phyloP scores from a whole-genome alignment of 371 early-diverging fungal species.

The Mucor ambiguus region DNA sequence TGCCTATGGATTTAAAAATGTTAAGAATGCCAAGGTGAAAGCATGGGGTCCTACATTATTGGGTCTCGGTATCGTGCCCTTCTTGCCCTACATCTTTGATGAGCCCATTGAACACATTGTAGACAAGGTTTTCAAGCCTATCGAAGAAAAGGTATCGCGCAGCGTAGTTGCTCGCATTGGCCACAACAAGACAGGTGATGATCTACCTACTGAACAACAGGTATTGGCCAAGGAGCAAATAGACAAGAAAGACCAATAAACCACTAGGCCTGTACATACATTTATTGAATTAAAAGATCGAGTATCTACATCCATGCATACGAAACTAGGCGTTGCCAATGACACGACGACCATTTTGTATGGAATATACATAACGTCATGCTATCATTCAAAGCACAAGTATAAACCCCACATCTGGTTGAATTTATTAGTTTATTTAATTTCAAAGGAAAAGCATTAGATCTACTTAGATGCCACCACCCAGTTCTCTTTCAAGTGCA shows the following conservation, averaged over 20 bases:
- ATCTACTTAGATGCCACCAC: constrained; percentile 44
- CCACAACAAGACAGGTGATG: constrained; percentile 33
- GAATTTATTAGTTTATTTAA: not conserved
- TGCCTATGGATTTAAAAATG: constrained; percentile 58
- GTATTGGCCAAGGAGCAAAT: constrained; percentile 8
- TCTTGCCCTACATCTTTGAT: constrained; percentile 75
- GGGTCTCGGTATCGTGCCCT: constrained; percentile 72
- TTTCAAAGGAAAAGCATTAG: not conserved
- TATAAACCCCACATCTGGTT: not conserved
- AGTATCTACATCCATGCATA: no score
- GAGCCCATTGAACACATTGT: constrained; percentile 72
- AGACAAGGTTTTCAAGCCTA: constrained; percentile 64
- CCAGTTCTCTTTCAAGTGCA: constrained; percentile 63
- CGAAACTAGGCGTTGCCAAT: no score
- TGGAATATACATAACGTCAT: no score
- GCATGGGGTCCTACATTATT: constrained; percentile 70
- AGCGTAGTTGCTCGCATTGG: constrained; percentile 24
- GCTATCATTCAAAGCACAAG: no score
- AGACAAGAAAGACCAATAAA: constrained; percentile 16
- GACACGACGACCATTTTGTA: no score
- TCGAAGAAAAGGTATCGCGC: constrained; percentile 30
- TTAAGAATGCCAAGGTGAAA: constrained; percentile 53
- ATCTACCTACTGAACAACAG: constrained; percentile 20
- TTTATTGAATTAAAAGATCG: not conserved
- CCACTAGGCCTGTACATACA: not conserved